phyloP scores from a whole-genome alignment of 2,329 filamentous ascomycete genomes.

The Xylariaceae sp. region DNA sequence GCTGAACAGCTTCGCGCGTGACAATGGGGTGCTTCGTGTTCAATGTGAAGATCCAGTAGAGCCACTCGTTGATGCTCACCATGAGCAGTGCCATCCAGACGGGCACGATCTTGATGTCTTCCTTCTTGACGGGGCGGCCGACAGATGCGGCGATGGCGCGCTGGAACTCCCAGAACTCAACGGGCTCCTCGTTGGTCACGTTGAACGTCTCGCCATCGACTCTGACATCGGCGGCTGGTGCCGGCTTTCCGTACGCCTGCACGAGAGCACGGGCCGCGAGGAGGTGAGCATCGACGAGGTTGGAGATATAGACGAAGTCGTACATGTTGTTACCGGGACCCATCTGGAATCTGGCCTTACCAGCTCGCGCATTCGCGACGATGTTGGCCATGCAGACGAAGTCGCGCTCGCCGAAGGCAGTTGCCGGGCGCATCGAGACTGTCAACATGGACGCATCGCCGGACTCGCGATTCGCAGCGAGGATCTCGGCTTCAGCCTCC shows the following conservation, averaged over 20 bases:
- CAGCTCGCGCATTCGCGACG: slow-evolving; percentile 16
- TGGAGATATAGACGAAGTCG: slow-evolving; percentile 28
- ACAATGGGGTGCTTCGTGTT: slow-evolving; percentile 16
- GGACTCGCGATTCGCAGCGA: slow-evolving; percentile 18
- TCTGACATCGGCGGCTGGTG: slow-evolving; percentile 15
- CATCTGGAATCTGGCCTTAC: slow-evolving; percentile 20
- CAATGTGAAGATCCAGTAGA: slow-evolving; percentile 16
- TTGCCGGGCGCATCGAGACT: slow-evolving; percentile 15
- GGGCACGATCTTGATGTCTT: slow-evolving; percentile 23
- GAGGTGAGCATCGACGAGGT: slow-evolving; percentile 27
- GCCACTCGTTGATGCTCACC: slow-evolving; percentile 27
- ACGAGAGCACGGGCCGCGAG: slow-evolving; percentile 29
- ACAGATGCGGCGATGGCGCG: slow-evolving; percentile 24
- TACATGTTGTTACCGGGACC: slow-evolving; percentile 30
- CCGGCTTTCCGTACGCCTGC: slow-evolving; percentile 19
- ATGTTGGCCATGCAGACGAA: slow-evolving; percentile 18
- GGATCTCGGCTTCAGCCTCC: slow-evolving; percentile 19
- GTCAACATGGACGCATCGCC: slow-evolving; percentile 20
- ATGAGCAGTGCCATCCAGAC: slow-evolving; percentile 23
- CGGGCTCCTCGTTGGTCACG: slow-evolving; percentile 32
- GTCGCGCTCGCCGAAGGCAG: slow-evolving; percentile 20
- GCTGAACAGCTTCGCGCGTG: slow-evolving; percentile 18
- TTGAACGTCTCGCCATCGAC: slow-evolving; percentile 34
- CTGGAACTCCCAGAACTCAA: slow-evolving; percentile 34
- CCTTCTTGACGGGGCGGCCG: slow-evolving; percentile 21